Conservation (phyloP, 2,329 filamentous ascomycete species). For the Metarhizium album region DNA sequence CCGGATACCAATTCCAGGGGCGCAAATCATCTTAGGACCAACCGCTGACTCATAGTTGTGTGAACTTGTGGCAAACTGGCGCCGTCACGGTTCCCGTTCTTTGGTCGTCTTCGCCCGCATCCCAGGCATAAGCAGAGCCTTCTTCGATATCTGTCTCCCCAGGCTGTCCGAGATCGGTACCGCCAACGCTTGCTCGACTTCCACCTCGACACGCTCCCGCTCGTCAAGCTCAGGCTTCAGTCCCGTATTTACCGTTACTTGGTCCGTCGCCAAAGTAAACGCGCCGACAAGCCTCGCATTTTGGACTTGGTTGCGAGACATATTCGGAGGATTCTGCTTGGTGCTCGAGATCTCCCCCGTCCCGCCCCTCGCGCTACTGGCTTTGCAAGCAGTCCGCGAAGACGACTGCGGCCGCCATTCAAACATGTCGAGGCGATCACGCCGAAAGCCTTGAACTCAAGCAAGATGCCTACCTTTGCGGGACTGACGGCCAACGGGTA, state of each 20-base stretch:
- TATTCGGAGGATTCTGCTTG: slow-evolving; percentile 35
- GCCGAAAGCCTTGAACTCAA: slow-evolving; percentile 16
- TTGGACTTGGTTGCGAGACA: slow-evolving; percentile 31
- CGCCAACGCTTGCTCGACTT: slow-evolving; percentile 58
- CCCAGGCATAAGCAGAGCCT: slow-evolving; percentile 36
- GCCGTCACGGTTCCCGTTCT: slow-evolving; percentile 30
- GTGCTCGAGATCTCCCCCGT: slow-evolving; percentile 17
- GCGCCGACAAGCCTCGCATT: slow-evolving; percentile 35
- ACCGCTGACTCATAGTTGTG: not conserved
- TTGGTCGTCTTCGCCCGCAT: slow-evolving; percentile 21
- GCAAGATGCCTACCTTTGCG: slow-evolving; percentile 18
- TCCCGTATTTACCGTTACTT: slow-evolving; percentile 67
- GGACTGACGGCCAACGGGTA: slow-evolving; percentile 16
- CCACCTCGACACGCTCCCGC: slow-evolving; percentile 63
- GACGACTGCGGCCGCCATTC: slow-evolving; percentile 5
- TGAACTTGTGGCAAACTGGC: slow-evolving; percentile 33
- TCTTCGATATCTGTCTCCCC: slow-evolving; percentile 60
- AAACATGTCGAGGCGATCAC: slow-evolving; percentile 24
- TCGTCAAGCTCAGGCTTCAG: slow-evolving; percentile 60
- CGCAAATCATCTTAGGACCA: not conserved
- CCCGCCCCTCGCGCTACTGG: not conserved
- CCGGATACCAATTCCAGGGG: not conserved
- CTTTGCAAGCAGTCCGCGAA: not conserved
- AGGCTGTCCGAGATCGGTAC: slow-evolving; percentile 47
- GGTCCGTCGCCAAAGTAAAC: slow-evolving; percentile 49